Base-by-base conservation (phyloP, 1,284 basidiomycete species). In the Malassezia arunalokei region DNA sequence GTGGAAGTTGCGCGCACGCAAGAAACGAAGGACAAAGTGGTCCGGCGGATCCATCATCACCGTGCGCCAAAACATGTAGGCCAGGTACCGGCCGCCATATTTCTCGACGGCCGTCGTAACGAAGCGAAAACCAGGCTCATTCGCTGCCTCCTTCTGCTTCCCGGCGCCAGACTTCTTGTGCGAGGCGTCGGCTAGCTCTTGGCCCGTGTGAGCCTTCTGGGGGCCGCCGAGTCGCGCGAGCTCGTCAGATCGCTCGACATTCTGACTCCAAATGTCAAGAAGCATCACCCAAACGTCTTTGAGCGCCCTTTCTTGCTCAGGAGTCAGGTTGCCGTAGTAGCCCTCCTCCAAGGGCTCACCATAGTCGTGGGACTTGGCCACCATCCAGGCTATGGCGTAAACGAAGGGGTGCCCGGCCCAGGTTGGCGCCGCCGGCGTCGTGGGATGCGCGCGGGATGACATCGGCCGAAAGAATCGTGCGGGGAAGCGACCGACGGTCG, bases 1-100 rank as follows among this genome's bases (percentile, higher is more conserved):
- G 52, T 74, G 69, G 64, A 65, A 74, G 56, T 69, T 69, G 47
- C 73, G 64, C 30, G 73, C 73, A 51, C 73, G 66, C 40, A 74
- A 57, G 59, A 73, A 74, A 40, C 73, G 67, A 31, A 73, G 62
- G 42, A 68, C 37, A 24, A 69, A 62, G 40, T 59, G 60, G 50
- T 74, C 73, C 12, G 68, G 68, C 48, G 68, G 54, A 51, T 74
- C 73, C 60, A 63, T 61, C 56, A 60, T 44, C 8, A 9, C n/a
- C 20, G 43, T 27, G 49, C 69, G 62, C 65, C 65, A 71, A 30
- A 65, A 43, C 31, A 62, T 65, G 12, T 51, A 12, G 39, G 54
- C 52, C 20, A 73, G 56, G 55, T 71, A 70, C 32, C 59, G 64
- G 8, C 70, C 70, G 24, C 70, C 70, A 51, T 71, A 73, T 35